phyloP scores from a whole-genome alignment of 2,329 filamentous ascomycete genomes.

The Albifimbria verrucaria region DNA sequence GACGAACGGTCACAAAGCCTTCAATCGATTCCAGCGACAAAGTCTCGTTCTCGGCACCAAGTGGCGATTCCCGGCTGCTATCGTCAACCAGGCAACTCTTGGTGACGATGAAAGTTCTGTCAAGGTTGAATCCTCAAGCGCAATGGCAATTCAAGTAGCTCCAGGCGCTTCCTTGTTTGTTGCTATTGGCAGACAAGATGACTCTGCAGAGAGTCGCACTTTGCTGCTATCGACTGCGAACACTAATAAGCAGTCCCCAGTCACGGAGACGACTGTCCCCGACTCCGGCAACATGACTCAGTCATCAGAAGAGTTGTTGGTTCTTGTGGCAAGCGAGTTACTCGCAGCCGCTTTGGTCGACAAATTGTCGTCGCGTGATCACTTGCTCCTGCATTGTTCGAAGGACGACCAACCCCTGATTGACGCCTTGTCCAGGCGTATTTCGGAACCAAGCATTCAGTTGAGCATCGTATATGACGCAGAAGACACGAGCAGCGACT shows the following conservation, averaged over 20 bases:
- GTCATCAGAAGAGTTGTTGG: neutral
- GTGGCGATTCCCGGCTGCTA: no score
- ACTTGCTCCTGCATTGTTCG: conserved; percentile 4
- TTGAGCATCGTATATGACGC: conserved; percentile 1
- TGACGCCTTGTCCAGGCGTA: neutral
- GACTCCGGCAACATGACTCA: no score
- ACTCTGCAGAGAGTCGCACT: neutral
- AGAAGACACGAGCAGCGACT: neutral
- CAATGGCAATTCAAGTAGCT: conserved; percentile 3
- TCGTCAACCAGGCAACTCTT: neutral
- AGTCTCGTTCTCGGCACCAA: neutral
- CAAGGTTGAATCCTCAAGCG: conserved; percentile 5
- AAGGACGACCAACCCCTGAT: conserved; percentile 3
- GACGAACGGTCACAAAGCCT: conserved; percentile 1
- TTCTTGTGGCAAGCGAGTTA: conserved; percentile 3
- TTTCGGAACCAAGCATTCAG: neutral
- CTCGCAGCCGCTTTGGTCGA: conserved; percentile 3
- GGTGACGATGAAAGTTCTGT: neutral
- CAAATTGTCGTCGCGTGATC: conserved; percentile 1
- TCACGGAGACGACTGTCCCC: neutral
- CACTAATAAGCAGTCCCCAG: neutral
- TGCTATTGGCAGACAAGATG: conserved; percentile 2
- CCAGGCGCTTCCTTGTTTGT: conserved; percentile 3
- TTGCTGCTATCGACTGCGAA: conserved; percentile 1
- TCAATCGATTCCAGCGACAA: no score